Evolutionary conservation across 345 rosid species (phyloP).

Genomic region (Populus alba): DNA sequence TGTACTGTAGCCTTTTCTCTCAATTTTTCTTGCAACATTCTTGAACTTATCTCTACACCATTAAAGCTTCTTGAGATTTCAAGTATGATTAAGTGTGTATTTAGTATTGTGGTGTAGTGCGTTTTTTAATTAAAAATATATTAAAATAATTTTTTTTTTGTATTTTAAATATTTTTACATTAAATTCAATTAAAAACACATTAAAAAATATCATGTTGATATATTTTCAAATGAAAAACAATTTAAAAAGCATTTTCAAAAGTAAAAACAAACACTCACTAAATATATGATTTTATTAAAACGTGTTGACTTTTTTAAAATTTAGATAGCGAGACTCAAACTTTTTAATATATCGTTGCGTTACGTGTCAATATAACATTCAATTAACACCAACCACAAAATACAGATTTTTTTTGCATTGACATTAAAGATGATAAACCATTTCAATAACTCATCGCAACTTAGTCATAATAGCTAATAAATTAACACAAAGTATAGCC

Average conservation of each 20-base stretch:
- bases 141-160: too few relatives aligned
- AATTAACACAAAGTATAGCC: neutral
- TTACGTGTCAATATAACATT: neutral
- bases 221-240: accelerated
- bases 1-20: neutral
- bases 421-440: neutral
- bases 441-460: neutral
- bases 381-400: neutral
- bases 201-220: too few relatives aligned
- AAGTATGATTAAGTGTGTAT: neutral
- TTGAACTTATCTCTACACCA: neutral
- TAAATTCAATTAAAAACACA: too few relatives aligned
- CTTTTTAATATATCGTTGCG: neutral
- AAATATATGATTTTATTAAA: neutral
- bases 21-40: neutral
- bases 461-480: neutral
- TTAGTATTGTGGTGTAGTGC: too few relatives aligned
- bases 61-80: neutral
- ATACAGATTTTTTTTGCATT: neutral
- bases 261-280: too few relatives aligned
- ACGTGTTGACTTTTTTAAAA: neutral
- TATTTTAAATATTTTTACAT: too few relatives aligned
- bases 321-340: neutral
- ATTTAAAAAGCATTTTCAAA: too few relatives aligned
- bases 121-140: too few relatives aligned